Base-by-base conservation (phyloP, 805 yeast species). In the Kazachstania africana region DNA sequence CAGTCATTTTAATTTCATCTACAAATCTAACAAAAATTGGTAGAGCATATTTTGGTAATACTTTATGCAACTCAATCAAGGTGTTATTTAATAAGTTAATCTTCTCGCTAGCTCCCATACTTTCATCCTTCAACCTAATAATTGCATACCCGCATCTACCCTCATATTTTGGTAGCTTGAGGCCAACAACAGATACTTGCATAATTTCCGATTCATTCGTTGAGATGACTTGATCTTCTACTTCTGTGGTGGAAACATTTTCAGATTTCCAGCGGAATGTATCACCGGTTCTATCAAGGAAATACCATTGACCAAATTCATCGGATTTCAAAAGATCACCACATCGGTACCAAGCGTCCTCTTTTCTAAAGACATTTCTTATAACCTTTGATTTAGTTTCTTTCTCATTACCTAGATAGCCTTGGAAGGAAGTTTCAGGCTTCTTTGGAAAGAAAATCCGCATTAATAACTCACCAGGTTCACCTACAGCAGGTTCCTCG, bases 211-310 rank as follows among this genome's bases (percentile, higher is more conserved):
- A 41, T 13, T 44, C 43, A 16, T 54, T 59, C 18, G 60, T 52
- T 4, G 58, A 36, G 30, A 61, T 51, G 18, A 81, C 56, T 49
- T 75, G 77, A 48, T 78, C 80, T 51, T 88, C 96, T 24, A 87
- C 95, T 59, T 87, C 96, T 21, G 87, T 77, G 10, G 96, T 85
- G 12, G 91, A 75, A 8, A 88, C 95, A 54, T 87, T 87, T 59
- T 87, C 97, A 2, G 94, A 79, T 60, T 84, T 88, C 97, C 97
- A 87, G 45, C 97, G 68, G 62, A 81, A 87, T 0, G 96, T 88
- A 50, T 87, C 97, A 26, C 97, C 97, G 48, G 88, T 59, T 48
- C 97, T 66, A 62, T 87, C 97, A 27, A 85, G 83, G 55, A 87
- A 87, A 57, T 78, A 83, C 52, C 79, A 66, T 41, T 77, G 59